Evolutionary conservation across 2,329 filamentous ascomycete species (phyloP), one percentile per base, ranked within the genome.

Genomic region (Lachnellula suecica): DNA sequence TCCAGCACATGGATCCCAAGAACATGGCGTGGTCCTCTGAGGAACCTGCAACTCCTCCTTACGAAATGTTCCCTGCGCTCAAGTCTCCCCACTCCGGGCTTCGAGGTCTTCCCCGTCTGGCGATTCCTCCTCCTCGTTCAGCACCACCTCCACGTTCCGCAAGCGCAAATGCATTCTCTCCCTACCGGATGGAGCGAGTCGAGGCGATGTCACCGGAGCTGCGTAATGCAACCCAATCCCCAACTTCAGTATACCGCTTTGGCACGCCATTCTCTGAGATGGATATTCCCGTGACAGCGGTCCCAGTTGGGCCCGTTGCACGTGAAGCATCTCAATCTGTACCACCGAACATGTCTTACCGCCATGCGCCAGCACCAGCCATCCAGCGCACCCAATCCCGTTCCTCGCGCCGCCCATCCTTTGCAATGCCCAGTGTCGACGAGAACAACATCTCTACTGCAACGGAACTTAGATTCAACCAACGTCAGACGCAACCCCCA

Each of bases 201-300:
- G 75, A 78, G 48, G 73, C 79, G 2, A 63, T 74, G 43, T 81
- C 80, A 4, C 78, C 79, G 10, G 82, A 84, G 15, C 72, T 83
- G 51, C 76, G 79, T 56, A 81, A 66, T 20, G 63, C 67, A 42
- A 68, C 66, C 5, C 68, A 67, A 46, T 81, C 80, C 1, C 79
- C 87, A 3, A 77, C 79, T 0, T 75, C 76, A 19, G 75, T 87
- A 38, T 92, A 91, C 72, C 84, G 89, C 49, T 86, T 90, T 58
- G 87, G 84, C n/a, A 95, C 90, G 0, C 91, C 92, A 15, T 89
- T 92, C 68, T 96, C 92, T 2, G 91, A 96, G 66, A 87, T 93
- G 78, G 93, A 97, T 67, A 84, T 92, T 11, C 92, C 93, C 0
- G 73, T 95, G 53, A 94, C 89, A 1, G 81, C 86, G 2, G 76